phyloP scores from a whole-genome alignment of 2,329 filamentous ascomycete species.

The Trichocomaceae sp. region DNA sequence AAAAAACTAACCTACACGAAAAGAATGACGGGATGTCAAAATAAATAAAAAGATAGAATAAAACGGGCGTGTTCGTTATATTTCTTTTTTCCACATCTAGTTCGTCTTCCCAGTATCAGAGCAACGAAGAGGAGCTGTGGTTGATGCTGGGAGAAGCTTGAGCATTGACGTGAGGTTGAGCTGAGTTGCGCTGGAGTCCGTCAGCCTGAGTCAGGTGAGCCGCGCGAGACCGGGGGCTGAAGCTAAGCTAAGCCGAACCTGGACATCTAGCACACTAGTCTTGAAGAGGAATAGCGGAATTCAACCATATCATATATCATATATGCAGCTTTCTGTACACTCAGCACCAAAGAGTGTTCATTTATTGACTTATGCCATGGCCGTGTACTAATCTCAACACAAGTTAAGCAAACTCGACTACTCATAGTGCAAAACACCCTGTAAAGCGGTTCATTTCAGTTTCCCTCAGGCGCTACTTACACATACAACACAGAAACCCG shows the following conservation, averaged over 20 bases:
- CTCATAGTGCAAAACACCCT: background rate
- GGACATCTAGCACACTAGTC: background rate
- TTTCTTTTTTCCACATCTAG: background rate
- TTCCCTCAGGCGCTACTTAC: constrained; percentile 2
- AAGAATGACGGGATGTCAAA: constrained; percentile 13
- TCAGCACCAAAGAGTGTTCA: too few species aligned
- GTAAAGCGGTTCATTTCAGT: background rate
- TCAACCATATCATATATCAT: too few species aligned
- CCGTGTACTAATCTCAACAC: background rate
- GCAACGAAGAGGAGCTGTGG: background rate
- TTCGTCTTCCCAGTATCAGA: background rate
- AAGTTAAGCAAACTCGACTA: background rate
- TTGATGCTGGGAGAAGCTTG: background rate
- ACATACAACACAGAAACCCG: background rate
- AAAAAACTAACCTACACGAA: constrained; percentile 24
- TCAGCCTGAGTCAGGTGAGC: too few species aligned
- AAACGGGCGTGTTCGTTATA: background rate
- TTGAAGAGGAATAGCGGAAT: background rate
- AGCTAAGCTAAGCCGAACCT: background rate
- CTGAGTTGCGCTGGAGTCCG: too few species aligned
- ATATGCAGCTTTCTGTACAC: too few species aligned
- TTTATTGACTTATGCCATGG: background rate
- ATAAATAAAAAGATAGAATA: background rate
- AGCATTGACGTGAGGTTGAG: background rate
- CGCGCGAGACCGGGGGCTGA: background rate